These are phyloP conservation scores for Fusarium pseudoanthophilum DNA, from an alignment of 2,329 filamentous ascomycete genomes.

Conservation along the genomic window DNA sequence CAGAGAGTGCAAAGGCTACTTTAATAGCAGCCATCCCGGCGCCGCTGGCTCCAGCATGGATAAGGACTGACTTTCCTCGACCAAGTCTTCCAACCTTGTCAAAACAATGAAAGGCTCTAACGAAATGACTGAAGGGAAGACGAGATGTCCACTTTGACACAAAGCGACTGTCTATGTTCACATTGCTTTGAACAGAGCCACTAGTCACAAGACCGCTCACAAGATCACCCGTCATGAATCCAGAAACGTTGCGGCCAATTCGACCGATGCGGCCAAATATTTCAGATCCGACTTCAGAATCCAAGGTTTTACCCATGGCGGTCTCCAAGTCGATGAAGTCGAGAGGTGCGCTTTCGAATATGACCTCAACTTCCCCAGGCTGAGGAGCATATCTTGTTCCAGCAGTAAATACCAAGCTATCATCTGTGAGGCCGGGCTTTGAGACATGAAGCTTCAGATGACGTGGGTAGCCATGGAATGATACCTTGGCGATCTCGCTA, in stretches of 20 bases:
- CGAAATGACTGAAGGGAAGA: constrained; percentile 52
- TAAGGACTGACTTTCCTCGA: constrained; percentile 50
- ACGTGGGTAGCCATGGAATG: constrained; percentile 34
- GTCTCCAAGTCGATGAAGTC: constrained; percentile 52
- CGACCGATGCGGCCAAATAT: constrained; percentile 52
- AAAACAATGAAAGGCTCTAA: constrained; percentile 58
- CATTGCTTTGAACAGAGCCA: constrained; percentile 51
- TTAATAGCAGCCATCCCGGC: constrained; percentile 58
- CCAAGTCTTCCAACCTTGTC: constrained; percentile 45
- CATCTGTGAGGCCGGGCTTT: constrained; percentile 42
- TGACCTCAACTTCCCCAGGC: constrained; percentile 54
- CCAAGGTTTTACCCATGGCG: constrained; percentile 46
- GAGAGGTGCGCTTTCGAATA: constrained; percentile 51
- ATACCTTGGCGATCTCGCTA: constrained; percentile 4
- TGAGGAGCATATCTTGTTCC: constrained; percentile 34
- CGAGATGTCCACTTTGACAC: constrained; percentile 46
- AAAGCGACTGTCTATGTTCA: constrained; percentile 51
- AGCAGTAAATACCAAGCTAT: constrained; percentile 43
- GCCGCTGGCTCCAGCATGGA: constrained; percentile 57
- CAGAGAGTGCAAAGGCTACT: constrained; percentile 52
- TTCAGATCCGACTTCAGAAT: constrained; percentile 54
- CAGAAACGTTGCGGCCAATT: constrained; percentile 48
- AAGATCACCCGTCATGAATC: constrained; percentile 51
- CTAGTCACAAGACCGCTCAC: constrained; percentile 54
- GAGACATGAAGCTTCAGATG: constrained; percentile 42